Evolutionary conservation across 2,329 filamentous ascomycete species (phyloP).

Genomic region (Aspergillus thermomutatus): DNA sequence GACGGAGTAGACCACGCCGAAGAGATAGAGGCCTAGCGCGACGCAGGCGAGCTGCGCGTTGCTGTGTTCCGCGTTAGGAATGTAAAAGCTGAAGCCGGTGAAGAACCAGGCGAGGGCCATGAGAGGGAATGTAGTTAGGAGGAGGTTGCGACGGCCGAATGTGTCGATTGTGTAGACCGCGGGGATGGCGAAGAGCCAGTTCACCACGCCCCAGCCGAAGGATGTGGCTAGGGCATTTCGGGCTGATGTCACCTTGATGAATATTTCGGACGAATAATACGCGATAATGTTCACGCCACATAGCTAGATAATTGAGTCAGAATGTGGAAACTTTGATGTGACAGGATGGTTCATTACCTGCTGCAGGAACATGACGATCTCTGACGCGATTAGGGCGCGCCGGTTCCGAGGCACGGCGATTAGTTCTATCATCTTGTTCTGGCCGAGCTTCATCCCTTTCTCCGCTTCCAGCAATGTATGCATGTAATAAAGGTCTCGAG

Average conservation of each 20-base stretch:
- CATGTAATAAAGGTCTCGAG: slow-evolving; percentile 46
- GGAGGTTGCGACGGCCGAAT: slow-evolving; percentile 62
- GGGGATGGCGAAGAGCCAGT: slow-evolving; percentile 62
- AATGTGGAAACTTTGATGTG: neutral
- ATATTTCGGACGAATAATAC: slow-evolving; percentile 61
- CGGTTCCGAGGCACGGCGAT: slow-evolving; percentile 61
- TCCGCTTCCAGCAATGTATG: slow-evolving; percentile 60
- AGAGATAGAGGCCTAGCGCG: slow-evolving; percentile 44
- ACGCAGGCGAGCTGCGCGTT: slow-evolving; percentile 40
- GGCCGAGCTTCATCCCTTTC: slow-evolving; percentile 49
- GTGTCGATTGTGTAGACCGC: slow-evolving; percentile 66
- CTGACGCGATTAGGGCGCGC: slow-evolving; percentile 57
- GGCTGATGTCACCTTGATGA: slow-evolving; percentile 44
- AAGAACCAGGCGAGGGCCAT: slow-evolving; percentile 56
- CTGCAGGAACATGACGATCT: slow-evolving; percentile 67
- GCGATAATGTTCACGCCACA: slow-evolving; percentile 53
- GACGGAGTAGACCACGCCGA: slow-evolving; percentile 48
- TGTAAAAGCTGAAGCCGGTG: slow-evolving; percentile 53
- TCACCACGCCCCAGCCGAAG: slow-evolving; percentile 60
- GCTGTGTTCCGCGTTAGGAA: slow-evolving; percentile 36
- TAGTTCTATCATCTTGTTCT: slow-evolving; percentile 54
- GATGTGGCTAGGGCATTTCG: slow-evolving; percentile 50
- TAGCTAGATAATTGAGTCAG: neutral
- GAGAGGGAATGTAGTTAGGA: slow-evolving; percentile 62
- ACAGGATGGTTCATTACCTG: slow-evolving; percentile 40